Conservation (phyloP, 345 rosid genomes). For the Pseudoturritis turrita region DNA sequence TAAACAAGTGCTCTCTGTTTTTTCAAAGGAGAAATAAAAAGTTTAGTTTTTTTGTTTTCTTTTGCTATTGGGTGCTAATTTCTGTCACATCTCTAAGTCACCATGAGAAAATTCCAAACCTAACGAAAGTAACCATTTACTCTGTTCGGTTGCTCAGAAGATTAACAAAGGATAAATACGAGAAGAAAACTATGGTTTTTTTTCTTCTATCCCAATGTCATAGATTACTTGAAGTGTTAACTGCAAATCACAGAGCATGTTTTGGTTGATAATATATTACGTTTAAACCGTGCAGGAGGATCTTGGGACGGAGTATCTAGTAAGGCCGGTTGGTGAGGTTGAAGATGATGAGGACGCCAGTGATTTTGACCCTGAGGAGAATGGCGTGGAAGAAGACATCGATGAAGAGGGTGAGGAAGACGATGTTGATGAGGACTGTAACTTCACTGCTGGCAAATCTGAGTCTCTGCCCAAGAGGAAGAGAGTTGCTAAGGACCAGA, state of each 20-base stretch:
- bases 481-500: constrained; percentile 13
- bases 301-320: constrained; percentile 75
- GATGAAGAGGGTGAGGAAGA: constrained; percentile 32
- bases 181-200: too few species aligned
- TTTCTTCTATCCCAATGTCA: not conserved
- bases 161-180: too few species aligned
- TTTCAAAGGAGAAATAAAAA: not conserved
- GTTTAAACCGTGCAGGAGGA: constrained; percentile 47
- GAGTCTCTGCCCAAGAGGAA: constrained; percentile 25
- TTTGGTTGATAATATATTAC: not conserved
- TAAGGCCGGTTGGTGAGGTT: constrained; percentile 61
- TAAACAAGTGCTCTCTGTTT: not conserved
- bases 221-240: not conserved
- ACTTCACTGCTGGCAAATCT: constrained; percentile 21
- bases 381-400: constrained; percentile 50
- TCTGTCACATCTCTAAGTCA: not conserved
- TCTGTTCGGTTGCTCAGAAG: not conserved
- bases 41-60: not conserved
- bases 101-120: not conserved
- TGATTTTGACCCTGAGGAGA: constrained; percentile 74
- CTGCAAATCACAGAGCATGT: not conserved
- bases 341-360: constrained; percentile 91
- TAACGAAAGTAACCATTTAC: not conserved
- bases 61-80: not conserved
- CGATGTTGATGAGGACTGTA: constrained; percentile 5